Base-by-base conservation (phyloP, 1,139 yeast species). In the Candida albicans region DNA sequence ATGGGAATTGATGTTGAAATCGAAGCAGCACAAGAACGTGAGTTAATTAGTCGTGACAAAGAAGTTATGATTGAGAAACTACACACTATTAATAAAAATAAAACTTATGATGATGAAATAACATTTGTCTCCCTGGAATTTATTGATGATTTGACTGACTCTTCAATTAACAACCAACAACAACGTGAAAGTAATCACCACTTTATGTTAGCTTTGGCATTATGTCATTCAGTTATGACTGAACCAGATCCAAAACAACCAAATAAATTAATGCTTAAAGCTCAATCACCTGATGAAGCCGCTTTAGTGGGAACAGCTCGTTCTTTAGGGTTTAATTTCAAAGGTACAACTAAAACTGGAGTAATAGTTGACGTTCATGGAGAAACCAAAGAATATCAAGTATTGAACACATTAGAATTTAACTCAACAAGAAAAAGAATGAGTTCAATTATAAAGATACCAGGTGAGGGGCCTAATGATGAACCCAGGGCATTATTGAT, bases 391-490 rank as follows among this genome's bases (percentile, higher is more conserved):
- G 75, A 70, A 45, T 77, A 71, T 52, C 78, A 73, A 51, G 61
- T 80, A 5, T 62, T 80, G 44, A 78, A 76, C 54, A 62, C 73
- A 2, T 64, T 81, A 35, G 84, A 81, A 44, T 81, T 81, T 60
- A 76, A 73, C 52, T 73, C 78, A 11, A 73, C 79, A 2, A 66
- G 79, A 55, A 73, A 73, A 57, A 68, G 98, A 72, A 93, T 91
- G 98, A 88, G 96, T 73, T 90, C 93, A 11, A 87, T 93, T 52
- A 78, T 91, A 35, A 73, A 87, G 79, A 61, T 70, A 3, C 81
- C 82, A 7, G 55, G 62, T n/a, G 61, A 57, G 25, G 52, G 52
- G 11, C 62, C 59, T 22, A 55, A 59, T 13, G 73, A 59, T 14
- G 70, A 67, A 51, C 65, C 69, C 8, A 71, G 61, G 41, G 76